Conservation (phyloP, 2,329 filamentous ascomycete genomes). For the Botrytis elliptica region DNA sequence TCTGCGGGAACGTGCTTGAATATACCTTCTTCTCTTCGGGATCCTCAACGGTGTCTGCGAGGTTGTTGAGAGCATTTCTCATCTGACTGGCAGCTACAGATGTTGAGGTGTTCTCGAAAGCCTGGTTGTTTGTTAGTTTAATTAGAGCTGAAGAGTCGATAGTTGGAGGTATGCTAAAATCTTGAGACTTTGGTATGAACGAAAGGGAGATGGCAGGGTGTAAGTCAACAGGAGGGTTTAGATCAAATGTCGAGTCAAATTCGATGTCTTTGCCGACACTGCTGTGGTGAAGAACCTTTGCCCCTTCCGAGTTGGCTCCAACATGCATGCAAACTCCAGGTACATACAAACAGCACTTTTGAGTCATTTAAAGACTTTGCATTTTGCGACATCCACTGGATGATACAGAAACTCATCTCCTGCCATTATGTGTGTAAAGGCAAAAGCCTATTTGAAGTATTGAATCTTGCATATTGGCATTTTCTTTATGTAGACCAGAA, state of each 20-base stretch:
- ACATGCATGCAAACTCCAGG: conserved; percentile 28
- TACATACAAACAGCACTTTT: conserved; percentile 26
- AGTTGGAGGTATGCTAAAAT: not conserved
- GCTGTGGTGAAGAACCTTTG: conserved; percentile 21
- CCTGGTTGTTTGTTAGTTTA: conserved; percentile 52
- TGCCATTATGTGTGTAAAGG: not conserved
- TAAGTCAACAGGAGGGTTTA: not conserved
- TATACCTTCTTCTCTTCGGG: conserved; percentile 78
- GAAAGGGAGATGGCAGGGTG: conserved; percentile 3
- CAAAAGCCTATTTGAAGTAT: not conserved
- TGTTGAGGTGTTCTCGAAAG: conserved; percentile 98
- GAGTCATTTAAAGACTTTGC: not conserved
- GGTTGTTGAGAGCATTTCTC: conserved; percentile 93
- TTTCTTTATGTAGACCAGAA: not conserved
- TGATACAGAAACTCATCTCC: not conserved
- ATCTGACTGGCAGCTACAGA: conserved; percentile 98
- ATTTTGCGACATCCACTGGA: conserved; percentile 4
- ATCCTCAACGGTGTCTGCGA: conserved; percentile 86
- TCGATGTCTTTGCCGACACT: not conserved
- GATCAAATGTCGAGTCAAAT: conserved; percentile 4
- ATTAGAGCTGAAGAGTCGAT: not conserved
- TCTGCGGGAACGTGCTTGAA: conserved; percentile 7
- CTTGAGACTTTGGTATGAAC: not conserved
- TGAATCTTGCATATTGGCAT: not conserved
- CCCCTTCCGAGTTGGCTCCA: conserved; percentile 9